Evolutionary conservation across 2,329 filamentous ascomycete species (phyloP), one percentile per base, ranked within the genome.

Genomic region (Curvularia verruculosa): DNA sequence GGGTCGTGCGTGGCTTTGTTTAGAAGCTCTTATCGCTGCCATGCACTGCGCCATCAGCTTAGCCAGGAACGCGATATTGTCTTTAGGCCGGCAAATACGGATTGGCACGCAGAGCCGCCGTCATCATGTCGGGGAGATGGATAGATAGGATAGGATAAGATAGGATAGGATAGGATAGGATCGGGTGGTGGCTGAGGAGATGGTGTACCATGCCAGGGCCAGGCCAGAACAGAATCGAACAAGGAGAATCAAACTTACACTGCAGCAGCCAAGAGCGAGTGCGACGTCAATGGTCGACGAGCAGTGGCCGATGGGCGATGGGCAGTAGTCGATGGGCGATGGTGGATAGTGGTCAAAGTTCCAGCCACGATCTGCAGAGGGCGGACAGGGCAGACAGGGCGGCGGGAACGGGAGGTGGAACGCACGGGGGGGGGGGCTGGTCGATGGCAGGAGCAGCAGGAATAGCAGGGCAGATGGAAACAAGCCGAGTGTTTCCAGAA

Each of bases 1-100:
- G 59, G 59, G 49, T 64, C 59, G 66, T 64, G 72, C 74, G 73
- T 75, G 71, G 71, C 73, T 75, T 75, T 74, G 71, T 75, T 70
- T 61, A 63, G 65, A 63, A 56, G 56, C 19, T 55, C 71, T 75
- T 76, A 75, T 76, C 72, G 62, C 63, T 31, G 52, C 56, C 66
- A 19, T 54, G 56, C 62, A 68, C 71, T 73, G 66, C 67, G 59
- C 61, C 66, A 64, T 69, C 56, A 54, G 55, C 58, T 76, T 74
- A 76, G 73, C 74, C 66, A 72, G 68, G 70, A 66, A 74, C 65
- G 59, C 51, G 45, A 37, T 34, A 60, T 40, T 50, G 15, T n/a
- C n/a, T n/a, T n/a, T 19, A 31, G 41, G 19, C 26, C 26, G 8
- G 29, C 36, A 26, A n/a, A 23, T 37, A 29, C 45, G 54, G 52